Conservation (phyloP, 768 basidiomycete species). For the Lactifluus piperatus region DNA sequence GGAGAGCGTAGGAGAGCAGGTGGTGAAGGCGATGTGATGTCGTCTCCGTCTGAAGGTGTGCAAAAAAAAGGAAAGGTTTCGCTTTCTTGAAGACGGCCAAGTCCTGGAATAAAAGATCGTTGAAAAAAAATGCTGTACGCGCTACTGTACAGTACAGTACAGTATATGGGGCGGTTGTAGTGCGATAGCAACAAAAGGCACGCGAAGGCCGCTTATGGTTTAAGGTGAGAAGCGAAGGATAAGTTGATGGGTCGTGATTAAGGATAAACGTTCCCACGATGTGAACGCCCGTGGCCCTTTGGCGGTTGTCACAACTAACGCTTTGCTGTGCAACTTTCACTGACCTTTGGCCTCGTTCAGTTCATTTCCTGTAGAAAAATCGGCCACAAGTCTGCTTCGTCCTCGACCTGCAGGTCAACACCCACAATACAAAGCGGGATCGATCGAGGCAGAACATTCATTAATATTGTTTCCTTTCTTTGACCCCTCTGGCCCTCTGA, state of each 20-base stretch:
- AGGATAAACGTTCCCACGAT: constrained; percentile 1
- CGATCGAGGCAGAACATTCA: constrained; percentile 8
- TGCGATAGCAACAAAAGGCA: too few species aligned
- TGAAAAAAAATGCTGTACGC: too few species aligned
- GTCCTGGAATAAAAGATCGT: too few species aligned
- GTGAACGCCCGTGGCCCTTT: background rate
- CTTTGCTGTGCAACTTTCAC: background rate
- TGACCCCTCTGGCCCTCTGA: background rate
- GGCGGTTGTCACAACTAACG: background rate
- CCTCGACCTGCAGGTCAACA: background rate
- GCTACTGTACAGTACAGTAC: too few species aligned
- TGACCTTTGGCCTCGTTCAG: background rate
- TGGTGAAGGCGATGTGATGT: background rate
- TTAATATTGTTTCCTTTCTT: background rate
- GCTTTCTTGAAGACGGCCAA: too few species aligned
- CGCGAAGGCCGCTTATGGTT: too few species aligned
- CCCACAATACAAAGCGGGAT: constrained; percentile 7
- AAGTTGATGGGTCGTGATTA: background rate
- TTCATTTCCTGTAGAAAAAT: background rate
- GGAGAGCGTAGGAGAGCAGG: background rate
- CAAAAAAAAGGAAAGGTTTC: too few species aligned
- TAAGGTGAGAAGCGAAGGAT: too few species aligned
- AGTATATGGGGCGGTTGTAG: background rate
- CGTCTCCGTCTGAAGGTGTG: too few species aligned
- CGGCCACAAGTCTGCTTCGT: constrained; percentile 3